A percentile compares a stretch with the other conserved stretches of the same genome.
phyloP scores from a whole-genome alignment of 2,329 filamentous ascomycete genomes.

The Venturia asperata region DNA sequence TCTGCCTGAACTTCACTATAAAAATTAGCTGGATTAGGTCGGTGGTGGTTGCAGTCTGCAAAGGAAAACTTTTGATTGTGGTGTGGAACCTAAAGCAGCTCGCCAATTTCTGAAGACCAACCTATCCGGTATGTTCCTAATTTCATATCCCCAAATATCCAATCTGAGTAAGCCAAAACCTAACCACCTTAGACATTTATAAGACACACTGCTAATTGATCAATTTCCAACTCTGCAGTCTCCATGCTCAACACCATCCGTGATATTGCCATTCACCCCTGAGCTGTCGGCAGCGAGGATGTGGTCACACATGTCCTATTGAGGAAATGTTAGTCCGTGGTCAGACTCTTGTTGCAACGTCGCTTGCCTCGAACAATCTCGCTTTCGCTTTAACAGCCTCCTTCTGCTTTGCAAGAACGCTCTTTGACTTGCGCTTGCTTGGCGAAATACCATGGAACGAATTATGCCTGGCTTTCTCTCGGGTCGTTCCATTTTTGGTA shows the following conservation, averaged over 20 bases:
- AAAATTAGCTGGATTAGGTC: too few species aligned
- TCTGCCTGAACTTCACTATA: too few species aligned
- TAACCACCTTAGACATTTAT: not conserved
- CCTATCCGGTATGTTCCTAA: not conserved
- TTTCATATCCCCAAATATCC: not conserved
- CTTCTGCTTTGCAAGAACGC: not conserved
- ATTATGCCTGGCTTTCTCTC: not conserved
- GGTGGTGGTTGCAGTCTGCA: too few species aligned
- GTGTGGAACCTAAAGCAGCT: too few species aligned
- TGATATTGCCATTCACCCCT: not conserved
- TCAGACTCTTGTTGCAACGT: not conserved
- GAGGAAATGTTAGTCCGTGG: not conserved
- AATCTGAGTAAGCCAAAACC: not conserved
- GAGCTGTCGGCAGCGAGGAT: not conserved
- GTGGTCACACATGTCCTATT: not conserved
- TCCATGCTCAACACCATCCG: not conserved
- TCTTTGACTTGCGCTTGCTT: not conserved
- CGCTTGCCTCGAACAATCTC: not conserved
- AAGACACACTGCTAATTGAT: not conserved
- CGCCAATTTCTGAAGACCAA: too few species aligned
- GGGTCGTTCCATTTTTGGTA: not conserved
- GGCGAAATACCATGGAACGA: not conserved
- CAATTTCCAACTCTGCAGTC: not conserved
- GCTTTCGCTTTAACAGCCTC: not conserved
- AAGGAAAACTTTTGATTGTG: too few species aligned